Conservation (phyloP, 2,329 filamentous ascomycete genomes). For the Fusarium sp. region DNA sequence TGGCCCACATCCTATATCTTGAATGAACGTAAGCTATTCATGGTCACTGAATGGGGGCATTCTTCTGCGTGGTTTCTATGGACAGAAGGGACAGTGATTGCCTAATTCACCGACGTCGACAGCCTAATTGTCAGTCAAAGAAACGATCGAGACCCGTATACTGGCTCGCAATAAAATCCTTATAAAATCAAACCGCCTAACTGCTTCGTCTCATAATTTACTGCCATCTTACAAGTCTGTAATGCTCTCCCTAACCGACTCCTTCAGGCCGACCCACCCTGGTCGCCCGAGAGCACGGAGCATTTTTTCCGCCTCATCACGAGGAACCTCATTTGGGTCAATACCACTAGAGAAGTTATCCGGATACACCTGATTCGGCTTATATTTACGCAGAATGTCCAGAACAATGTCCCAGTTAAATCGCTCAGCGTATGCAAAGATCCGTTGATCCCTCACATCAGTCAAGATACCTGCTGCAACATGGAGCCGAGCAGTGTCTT, state of each 20-base stretch:
- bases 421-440: constrained; percentile 10
- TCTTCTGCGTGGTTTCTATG: no score
- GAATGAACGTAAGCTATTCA: no score
- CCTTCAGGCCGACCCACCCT: constrained; percentile 10
- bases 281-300: neutral
- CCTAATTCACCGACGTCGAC: no score
- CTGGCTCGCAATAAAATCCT: no score
- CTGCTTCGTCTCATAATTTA: no score
- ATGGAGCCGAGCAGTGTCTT: constrained; percentile 15
- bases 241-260: neutral
- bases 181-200: no score
- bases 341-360: constrained; percentile 2
- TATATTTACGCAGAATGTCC: neutral
- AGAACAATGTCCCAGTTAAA: constrained; percentile 10
- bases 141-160: no score
- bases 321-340: constrained; percentile 10
- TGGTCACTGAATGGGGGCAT: no score
- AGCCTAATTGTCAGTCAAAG: no score
- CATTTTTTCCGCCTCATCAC: neutral
- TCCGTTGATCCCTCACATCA: neutral
- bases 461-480: constrained; percentile 2
- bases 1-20: no score
- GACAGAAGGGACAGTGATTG: no score
- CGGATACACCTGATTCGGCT: neutral
- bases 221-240: neutral